Evolutionary conservation across 1,284 basidiomycete species (phyloP), one percentile per base, ranked within the genome.

Genomic region (Trichosporon coremiiforme): DNA sequence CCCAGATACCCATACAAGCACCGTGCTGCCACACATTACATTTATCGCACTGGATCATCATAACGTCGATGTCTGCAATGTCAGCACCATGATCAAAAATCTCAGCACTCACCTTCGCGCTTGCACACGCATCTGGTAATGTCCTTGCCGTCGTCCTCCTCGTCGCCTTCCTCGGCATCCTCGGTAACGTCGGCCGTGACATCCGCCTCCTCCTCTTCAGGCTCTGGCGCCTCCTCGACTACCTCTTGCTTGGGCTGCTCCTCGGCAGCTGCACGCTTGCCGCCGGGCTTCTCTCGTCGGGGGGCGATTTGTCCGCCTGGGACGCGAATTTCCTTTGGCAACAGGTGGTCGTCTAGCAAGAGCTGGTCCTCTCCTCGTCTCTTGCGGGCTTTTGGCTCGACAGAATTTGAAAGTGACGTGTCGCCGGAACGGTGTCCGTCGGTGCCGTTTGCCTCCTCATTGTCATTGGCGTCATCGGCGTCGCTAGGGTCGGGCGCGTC

Each of bases 11-110:
- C 90, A 99, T 95, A 85, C 96, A 99, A 36, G 91, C 88, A 20
- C 95, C 95, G 83, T 99, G 96, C 84, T 99, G 96, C 96, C 96
- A 99, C 72, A 94, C 93, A 79, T 94, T 92, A 86, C 96, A 99
- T 67, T 87, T 90, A 85, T 99, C 96, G 85, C 96, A 99, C 83
- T 95, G 92, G 66, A 98, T 94, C 94, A 98, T 98, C 74, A 90
- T 88, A 76, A 90, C 90, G 78, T 92, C 91, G 79, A 92, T 91
- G 83, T 87, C 74, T 73, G 38, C 8, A 62, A 62, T 15, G 76
- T 70, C 69, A 72, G 67, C 64, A 2, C 25, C 25, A n/a, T 22
- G 50, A 31, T 2, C 15, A 7, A 15, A n/a, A 25, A 25, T 25
- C 25, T 25, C 15, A 4, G 60, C 33, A n/a, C 25, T 17, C 80